Percentiles rank a stretch among this genome's conserved stretches.
Evolutionary conservation across 2,329 filamentous ascomycete species (phyloP).

Genomic region (Scopulariopsis brevicaulis): DNA sequence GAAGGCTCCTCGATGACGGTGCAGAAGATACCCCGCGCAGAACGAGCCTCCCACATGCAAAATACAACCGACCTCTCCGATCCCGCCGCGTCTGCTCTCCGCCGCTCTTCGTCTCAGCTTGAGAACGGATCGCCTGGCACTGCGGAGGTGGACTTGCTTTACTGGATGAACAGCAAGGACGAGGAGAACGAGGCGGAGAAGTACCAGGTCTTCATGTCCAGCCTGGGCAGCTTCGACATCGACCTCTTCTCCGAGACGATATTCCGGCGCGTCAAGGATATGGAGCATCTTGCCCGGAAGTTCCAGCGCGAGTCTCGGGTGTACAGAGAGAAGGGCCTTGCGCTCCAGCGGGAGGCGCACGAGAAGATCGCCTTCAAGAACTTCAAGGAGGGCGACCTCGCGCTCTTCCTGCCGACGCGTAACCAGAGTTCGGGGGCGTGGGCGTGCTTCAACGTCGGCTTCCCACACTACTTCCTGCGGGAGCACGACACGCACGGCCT

Average conservation of each 20-base stretch:
- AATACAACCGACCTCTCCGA: constrained; percentile 49
- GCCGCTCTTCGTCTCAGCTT: constrained; percentile 37
- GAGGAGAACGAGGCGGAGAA: constrained; percentile 50
- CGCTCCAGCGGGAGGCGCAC: constrained; percentile 72
- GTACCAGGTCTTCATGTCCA: constrained; percentile 64
- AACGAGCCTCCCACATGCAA: constrained; percentile 38
- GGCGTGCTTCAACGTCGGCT: constrained; percentile 97
- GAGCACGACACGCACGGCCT: constrained; percentile 86
- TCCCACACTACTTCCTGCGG: constrained; percentile 91
- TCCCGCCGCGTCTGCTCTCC: constrained; percentile 34
- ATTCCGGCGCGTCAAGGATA: constrained; percentile 82
- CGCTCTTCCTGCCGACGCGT: constrained; percentile 83
- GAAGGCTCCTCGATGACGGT: constrained; percentile 64
- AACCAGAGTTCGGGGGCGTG: constrained; percentile 92
- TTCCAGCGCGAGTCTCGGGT: constrained; percentile 80
- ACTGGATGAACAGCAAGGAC: constrained; percentile 68
- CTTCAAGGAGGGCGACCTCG: constrained; percentile 94
- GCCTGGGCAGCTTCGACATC: constrained; percentile 68
- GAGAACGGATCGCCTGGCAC: constrained; percentile 47
- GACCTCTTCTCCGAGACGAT: constrained; percentile 78
- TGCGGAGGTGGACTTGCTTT: constrained; percentile 60
- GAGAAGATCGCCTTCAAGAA: constrained; percentile 93
- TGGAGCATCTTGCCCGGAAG: constrained; percentile 86
- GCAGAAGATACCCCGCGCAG: constrained; percentile 55
- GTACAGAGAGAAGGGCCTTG: constrained; percentile 79